Percentiles rank a stretch among this genome's conserved stretches.
These are phyloP conservation scores for Saccharomycopsis hybrid DNA, from an alignment of 1,139 yeast genomes.

Conservation along the genomic window DNA sequence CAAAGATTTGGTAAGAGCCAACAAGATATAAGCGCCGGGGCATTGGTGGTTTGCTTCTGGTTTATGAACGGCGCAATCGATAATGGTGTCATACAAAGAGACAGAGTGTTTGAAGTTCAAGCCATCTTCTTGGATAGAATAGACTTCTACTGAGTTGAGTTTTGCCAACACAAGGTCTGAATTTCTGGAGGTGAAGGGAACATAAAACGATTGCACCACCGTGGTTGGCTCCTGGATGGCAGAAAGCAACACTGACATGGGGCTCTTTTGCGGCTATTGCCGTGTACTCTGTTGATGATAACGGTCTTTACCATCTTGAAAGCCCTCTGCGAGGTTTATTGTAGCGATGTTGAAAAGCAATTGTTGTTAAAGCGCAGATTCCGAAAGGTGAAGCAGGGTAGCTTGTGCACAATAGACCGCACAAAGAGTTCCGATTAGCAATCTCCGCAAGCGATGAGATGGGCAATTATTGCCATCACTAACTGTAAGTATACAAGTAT, in stretches of 20 bases:
- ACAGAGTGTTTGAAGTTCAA: background rate
- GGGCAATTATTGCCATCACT: too few relatives aligned
- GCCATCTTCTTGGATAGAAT: background rate
- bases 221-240: background rate
- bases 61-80: background rate
- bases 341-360: too few relatives aligned
- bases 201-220: slow-evolving; percentile 3
- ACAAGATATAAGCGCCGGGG: background rate
- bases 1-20: slow-evolving; percentile 6
- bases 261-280: background rate
- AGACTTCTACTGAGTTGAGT: slow-evolving; percentile 2
- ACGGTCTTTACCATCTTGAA: too few relatives aligned
- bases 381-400: too few relatives aligned
- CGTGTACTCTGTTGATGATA: too few relatives aligned
- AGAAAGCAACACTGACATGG: slow-evolving; percentile 6
- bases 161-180: slow-evolving; percentile 2
- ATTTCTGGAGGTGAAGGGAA: background rate
- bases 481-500: too few relatives aligned
- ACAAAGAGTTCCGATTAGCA: too few relatives aligned
- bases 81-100: background rate
- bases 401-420: too few relatives aligned
- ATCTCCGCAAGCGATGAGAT: too few relatives aligned
- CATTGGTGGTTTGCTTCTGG: background rate
- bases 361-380: too few relatives aligned
- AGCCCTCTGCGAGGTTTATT: too few relatives aligned